A percentile compares a stretch with the other conserved stretches of the same genome.
Conservation (phyloP, 441 rosid genomes). For the Flueggea neowawraea region DNA sequence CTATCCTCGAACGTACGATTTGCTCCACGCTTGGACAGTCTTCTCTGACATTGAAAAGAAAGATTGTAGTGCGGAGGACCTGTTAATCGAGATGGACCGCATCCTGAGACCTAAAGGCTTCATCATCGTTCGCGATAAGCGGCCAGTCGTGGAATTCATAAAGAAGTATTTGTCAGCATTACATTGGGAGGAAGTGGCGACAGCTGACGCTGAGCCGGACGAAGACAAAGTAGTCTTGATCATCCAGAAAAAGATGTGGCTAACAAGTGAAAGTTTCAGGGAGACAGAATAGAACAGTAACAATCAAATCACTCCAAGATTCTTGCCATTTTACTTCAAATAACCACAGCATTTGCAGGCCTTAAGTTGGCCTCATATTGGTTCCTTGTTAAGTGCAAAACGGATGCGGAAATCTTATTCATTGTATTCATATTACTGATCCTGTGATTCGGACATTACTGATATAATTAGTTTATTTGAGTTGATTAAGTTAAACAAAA, state of each 20-base stretch:
- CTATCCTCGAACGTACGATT: slow-evolving; percentile 95
- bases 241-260: slow-evolving; percentile 86
- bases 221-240: slow-evolving; percentile 54
- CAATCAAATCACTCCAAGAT: too few relatives aligned
- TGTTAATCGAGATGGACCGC: slow-evolving; percentile 91
- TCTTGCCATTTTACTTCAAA: too few relatives aligned
- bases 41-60: slow-evolving; percentile 77
- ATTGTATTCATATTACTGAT: too few relatives aligned
- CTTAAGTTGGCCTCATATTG: too few relatives aligned
- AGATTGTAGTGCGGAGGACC: slow-evolving; percentile 83
- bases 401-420: too few relatives aligned
- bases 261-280: slow-evolving; percentile 78
- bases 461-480: too few relatives aligned
- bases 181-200: slow-evolving; percentile 86
- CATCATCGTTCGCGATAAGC: slow-evolving; percentile 70
- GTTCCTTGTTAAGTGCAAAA: too few relatives aligned
- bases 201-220: slow-evolving; percentile 46
- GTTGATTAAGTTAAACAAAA: too few relatives aligned
- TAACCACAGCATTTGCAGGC: too few relatives aligned
- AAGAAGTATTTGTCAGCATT: slow-evolving; percentile 71
- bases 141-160: slow-evolving; percentile 51
- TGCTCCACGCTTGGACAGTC: slow-evolving; percentile 89
- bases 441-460: too few relatives aligned
- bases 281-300: slow-evolving; percentile 53
- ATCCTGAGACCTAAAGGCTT: slow-evolving; percentile 92